Conservation (phyloP, 148 eudicot species). For the Camellia sinensis region DNA sequence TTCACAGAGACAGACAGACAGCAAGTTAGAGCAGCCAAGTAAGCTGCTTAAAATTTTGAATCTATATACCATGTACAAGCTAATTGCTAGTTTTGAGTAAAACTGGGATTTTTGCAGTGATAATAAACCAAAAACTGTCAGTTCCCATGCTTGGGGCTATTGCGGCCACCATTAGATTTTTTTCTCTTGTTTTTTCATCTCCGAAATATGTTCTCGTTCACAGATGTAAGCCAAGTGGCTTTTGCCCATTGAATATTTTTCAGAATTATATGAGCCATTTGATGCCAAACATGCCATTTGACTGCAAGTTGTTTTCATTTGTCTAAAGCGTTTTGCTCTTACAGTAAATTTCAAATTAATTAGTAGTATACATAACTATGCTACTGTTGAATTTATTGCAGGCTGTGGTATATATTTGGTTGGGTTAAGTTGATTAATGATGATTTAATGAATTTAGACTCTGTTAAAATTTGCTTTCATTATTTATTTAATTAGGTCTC, state of each 20-base stretch:
- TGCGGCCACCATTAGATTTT: background rate
- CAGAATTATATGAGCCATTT: background rate
- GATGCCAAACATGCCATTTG: background rate
- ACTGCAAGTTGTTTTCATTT: conserved; percentile 1
- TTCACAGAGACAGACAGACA: conserved; percentile 57
- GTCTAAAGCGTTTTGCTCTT: background rate
- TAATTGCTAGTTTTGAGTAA: conserved; percentile 1
- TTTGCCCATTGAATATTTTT: background rate
- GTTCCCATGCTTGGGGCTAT: background rate
- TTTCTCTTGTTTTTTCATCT: background rate
- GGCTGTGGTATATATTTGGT: no score
- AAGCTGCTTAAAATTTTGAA: background rate
- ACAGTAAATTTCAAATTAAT: no score
- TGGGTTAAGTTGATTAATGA: no score
- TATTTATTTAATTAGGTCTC: no score
- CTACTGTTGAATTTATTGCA: no score
- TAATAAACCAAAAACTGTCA: conserved; percentile 15
- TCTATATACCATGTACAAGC: background rate
- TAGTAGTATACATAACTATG: no score
- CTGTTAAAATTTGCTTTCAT: no score
- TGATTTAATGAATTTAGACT: no score
- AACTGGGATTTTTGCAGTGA: conserved; percentile 13
- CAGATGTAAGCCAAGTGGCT: background rate
- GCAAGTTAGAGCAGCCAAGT: conserved; percentile 19
- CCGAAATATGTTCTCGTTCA: background rate